phyloP scores from a whole-genome alignment of 768 basidiomycete species.

The Pleurotus djamor region DNA sequence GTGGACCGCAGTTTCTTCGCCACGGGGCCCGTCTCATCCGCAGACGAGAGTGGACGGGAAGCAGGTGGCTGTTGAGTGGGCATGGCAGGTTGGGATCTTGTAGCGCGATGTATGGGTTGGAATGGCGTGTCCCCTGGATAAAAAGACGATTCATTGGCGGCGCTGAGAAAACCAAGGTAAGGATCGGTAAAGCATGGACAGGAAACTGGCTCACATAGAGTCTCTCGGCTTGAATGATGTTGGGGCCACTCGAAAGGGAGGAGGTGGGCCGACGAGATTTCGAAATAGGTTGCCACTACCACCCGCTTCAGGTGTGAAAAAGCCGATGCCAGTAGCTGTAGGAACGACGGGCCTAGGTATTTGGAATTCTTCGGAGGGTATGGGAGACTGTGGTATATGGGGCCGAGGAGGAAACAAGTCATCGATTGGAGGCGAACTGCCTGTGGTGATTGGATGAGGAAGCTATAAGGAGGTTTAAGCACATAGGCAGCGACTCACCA shows the following conservation, averaged over 20 bases:
- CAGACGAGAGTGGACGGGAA: slow-evolving; percentile 75
- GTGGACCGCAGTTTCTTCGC: slow-evolving; percentile 74
- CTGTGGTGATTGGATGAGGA: slow-evolving; percentile 33
- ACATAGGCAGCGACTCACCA: slow-evolving; percentile 42
- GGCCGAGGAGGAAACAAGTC: slow-evolving; percentile 68
- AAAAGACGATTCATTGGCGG: slow-evolving; percentile 54
- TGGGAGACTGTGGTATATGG: slow-evolving; percentile 43
- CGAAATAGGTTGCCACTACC: slow-evolving; percentile 56
- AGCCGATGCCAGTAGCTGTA: slow-evolving; percentile 62
- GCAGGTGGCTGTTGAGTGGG: slow-evolving; percentile 44
- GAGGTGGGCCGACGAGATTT: slow-evolving; percentile 42
- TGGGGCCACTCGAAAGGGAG: slow-evolving; percentile 57
- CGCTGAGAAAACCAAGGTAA: slow-evolving; percentile 30
- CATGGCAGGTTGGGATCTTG: slow-evolving; percentile 38
- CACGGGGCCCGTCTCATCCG: slow-evolving; percentile 79
- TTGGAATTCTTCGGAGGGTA: slow-evolving; percentile 46
- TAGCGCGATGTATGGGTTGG: slow-evolving; percentile 41
- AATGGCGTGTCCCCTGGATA: slow-evolving; percentile 58
- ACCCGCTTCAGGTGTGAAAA: slow-evolving; percentile 73
- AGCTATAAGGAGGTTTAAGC: slow-evolving; percentile 3
- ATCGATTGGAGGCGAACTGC: slow-evolving; percentile 69
- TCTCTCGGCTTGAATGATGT: slow-evolving; percentile 50
- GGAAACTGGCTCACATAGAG: slow-evolving; percentile 47
- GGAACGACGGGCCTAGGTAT: slow-evolving; percentile 43
- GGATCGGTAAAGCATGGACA: slow-evolving; percentile 9